phyloP scores from a whole-genome alignment of 1,284 basidiomycete species.

The Trichosporon faecale region DNA sequence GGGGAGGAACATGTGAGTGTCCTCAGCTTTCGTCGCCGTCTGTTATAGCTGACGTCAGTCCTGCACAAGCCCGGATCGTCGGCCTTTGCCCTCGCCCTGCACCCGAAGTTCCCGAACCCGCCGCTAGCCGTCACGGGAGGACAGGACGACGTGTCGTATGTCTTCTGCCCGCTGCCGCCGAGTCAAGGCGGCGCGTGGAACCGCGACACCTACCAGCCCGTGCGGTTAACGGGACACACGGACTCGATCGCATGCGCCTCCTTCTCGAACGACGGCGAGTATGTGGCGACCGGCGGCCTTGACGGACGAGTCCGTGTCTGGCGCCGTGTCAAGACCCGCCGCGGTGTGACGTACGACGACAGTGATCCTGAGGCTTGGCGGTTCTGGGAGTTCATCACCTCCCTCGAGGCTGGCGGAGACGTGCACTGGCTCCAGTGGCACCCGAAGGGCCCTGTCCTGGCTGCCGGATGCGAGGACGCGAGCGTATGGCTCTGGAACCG shows the following conservation, averaged over 20 bases:
- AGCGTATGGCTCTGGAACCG: conserved; percentile 97
- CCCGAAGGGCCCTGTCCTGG: conserved; percentile 82
- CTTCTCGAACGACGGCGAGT: conserved; percentile 84
- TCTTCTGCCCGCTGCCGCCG: conserved; percentile 60
- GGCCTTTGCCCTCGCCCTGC: conserved; percentile 79
- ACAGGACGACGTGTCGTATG: conserved; percentile 89
- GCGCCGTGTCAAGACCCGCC: conserved; percentile 61
- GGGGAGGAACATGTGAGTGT: conserved; percentile 31
- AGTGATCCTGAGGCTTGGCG: conserved; percentile 55
- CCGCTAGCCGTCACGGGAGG: conserved; percentile 86
- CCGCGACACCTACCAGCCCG: conserved; percentile 71
- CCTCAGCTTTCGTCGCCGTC: neutral
- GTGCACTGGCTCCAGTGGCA: conserved; percentile 96
- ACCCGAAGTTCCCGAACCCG: conserved; percentile 68
- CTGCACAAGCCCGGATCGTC: conserved; percentile 56
- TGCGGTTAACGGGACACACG: conserved; percentile 81
- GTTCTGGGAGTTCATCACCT: conserved; percentile 89
- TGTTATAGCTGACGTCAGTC: conserved; percentile 33
- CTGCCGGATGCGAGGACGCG: conserved; percentile 88
- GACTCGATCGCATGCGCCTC: conserved; percentile 80
- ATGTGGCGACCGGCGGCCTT: conserved; percentile 94
- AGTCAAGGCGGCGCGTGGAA: conserved; percentile 15
- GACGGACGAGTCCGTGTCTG: conserved; percentile 91
- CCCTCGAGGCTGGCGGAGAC: conserved; percentile 90
- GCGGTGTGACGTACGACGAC: conserved; percentile 12